phyloP scores from a whole-genome alignment of 495 filamentous ascomycete species.

The Podospora appendiculata region DNA sequence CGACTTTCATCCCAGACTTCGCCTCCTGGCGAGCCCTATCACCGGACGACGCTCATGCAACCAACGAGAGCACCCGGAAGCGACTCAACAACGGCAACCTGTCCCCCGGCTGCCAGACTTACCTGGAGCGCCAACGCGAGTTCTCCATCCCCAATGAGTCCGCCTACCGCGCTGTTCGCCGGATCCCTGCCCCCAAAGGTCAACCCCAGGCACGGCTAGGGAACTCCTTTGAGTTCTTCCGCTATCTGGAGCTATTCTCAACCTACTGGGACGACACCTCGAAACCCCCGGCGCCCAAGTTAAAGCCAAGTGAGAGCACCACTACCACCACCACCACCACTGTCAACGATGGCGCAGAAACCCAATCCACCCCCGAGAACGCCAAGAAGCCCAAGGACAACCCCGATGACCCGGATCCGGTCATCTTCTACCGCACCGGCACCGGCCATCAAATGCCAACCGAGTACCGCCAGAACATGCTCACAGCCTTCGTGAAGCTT shows the following conservation, averaged over 20 bases:
- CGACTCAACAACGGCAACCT: constrained; percentile 36
- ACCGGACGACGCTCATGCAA: constrained; percentile 32
- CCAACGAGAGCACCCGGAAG: constrained; percentile 33
- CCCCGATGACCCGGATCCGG: neutral
- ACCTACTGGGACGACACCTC: constrained; percentile 48
- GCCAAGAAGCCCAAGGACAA: neutral
- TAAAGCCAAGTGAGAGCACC: constrained; percentile 1
- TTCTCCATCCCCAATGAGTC: constrained; percentile 39
- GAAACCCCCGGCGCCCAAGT: constrained; percentile 12
- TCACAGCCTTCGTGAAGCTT: constrained; percentile 69
- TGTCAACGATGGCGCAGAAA: constrained; percentile 22
- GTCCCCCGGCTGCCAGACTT: constrained; percentile 43
- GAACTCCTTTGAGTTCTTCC: constrained; percentile 52
- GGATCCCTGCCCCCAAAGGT: constrained; percentile 40
- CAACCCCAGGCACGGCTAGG: constrained; percentile 39
- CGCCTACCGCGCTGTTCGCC: constrained; percentile 45
- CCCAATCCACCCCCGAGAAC: constrained; percentile 1
- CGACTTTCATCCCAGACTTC: constrained; percentile 37
- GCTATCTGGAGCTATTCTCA: constrained; percentile 43
- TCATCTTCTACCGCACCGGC: constrained; percentile 40
- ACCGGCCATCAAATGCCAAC: constrained; percentile 68
- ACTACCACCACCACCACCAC: neutral
- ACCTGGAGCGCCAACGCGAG: constrained; percentile 44
- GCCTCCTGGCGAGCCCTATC: constrained; percentile 37
- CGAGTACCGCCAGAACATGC: constrained; percentile 60